These are phyloP conservation scores for Sugiyamaella floridensis DNA, from an alignment of 805 yeast genomes.

Conservation along the genomic window DNA sequence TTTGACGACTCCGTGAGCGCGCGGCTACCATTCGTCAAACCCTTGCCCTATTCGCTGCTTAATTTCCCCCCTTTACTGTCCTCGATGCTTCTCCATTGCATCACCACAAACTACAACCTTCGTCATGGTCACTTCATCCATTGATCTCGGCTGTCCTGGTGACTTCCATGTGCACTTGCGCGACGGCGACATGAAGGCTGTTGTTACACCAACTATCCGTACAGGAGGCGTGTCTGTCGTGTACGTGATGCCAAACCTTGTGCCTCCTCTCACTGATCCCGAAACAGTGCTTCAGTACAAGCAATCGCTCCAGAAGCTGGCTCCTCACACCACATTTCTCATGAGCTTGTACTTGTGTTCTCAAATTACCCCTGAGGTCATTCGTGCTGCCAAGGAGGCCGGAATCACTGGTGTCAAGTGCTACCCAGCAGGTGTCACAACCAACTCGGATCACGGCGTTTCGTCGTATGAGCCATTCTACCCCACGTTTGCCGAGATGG, in stretches of 20 bases:
- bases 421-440: slow-evolving; percentile 99
- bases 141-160: slow-evolving; percentile 33
- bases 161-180: slow-evolving; percentile 96
- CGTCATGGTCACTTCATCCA: slow-evolving; percentile 2
- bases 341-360: slow-evolving; percentile 83
- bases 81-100: neutral
- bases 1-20: too few relatives aligned
- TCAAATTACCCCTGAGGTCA: slow-evolving; percentile 77
- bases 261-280: slow-evolving; percentile 82
- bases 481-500: slow-evolving; percentile 85
- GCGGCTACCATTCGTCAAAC: too few relatives aligned
- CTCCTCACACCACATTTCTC: slow-evolving; percentile 79
- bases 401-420: slow-evolving; percentile 86
- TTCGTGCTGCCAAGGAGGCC: slow-evolving; percentile 64
- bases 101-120: neutral
- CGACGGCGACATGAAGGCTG: slow-evolving; percentile 88
- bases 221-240: slow-evolving; percentile 90
- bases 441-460: slow-evolving; percentile 86
- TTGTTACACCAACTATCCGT: slow-evolving; percentile 82
- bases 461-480: slow-evolving; percentile 84
- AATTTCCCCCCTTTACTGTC: neutral
- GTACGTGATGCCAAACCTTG: slow-evolving; percentile 92
- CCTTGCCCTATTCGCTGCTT: too few relatives aligned
- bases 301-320: slow-evolving; percentile 48
- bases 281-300: slow-evolving; percentile 69